Conservation (phyloP, 805 yeast species). For the Kluyveromyces dobzhanskii region DNA sequence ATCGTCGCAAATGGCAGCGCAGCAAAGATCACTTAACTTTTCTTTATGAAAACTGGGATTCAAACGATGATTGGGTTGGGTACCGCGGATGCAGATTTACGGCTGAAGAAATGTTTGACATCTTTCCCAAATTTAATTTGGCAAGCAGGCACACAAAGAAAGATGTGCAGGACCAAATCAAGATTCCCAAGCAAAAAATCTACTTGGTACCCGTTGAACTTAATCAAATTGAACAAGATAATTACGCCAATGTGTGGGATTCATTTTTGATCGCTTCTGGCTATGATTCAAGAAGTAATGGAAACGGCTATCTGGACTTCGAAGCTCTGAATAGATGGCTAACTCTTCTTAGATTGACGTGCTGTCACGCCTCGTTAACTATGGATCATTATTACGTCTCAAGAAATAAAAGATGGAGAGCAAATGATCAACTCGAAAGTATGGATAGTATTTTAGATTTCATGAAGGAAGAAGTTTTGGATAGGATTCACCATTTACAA, state of each 20-base stretch:
- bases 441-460: constrained; percentile 61
- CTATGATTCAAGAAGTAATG: constrained; percentile 38
- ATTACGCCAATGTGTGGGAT: constrained; percentile 57
- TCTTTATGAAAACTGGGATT: no score
- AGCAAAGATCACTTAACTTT: no score
- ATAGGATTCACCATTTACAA: constrained; percentile 41
- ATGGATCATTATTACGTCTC: constrained; percentile 5
- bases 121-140: constrained; percentile 51
- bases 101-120: constrained; percentile 37
- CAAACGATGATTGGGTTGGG: constrained; percentile 18
- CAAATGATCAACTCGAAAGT: not conserved
- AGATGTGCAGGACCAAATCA: constrained; percentile 70
- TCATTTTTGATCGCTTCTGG: constrained; percentile 54
- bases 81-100: constrained; percentile 12
- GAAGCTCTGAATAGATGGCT: constrained; percentile 63
- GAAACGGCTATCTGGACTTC: constrained; percentile 45
- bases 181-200: constrained; percentile 71
- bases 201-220: constrained; percentile 65
- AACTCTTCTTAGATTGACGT: constrained; percentile 59
- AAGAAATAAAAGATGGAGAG: constrained; percentile 13
- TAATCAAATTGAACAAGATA: constrained; percentile 75
- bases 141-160: constrained; percentile 67
- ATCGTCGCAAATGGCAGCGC: no score
- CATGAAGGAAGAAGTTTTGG: constrained; percentile 50
- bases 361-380: constrained; percentile 62